Evolutionary conservation across 129 eudicot genomes (phyloP), one percentile per base, ranked within the genome.

Genomic region (Erigeron canadensis): DNA sequence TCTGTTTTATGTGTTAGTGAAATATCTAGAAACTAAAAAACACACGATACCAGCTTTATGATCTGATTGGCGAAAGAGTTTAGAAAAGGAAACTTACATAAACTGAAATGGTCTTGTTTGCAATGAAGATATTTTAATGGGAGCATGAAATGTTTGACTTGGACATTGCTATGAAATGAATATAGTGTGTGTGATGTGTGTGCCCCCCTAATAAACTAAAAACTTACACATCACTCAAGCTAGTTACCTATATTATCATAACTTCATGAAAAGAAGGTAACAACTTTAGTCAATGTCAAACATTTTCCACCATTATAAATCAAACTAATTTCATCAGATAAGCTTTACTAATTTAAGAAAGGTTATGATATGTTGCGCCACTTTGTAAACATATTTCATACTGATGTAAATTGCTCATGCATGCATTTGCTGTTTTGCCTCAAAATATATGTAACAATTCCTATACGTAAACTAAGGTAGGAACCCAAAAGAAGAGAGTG

Each of bases 81-180:
- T 72, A n/a, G 41, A 58, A 41, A 9, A 64, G 56, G 34, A 28
- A 28, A 2, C 22, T 37, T 69, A 48, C 11, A 10, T 3, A 28
- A 63, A 63, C 18, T 45, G 39, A 73, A 75, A 22, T 45, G 74
- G 69, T 67, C 21, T 13, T 48, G 39, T 59, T 64, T 62, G 70
- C 63, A 15, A 61, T 21, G 76, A 55, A 62, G 34, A 28, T 28
- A 28, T 28, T 28, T 28, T 57, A 7, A 56, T 61, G 50, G 66
- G 59, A 63, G 72, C 59, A 63, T 63, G 81, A 77, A 12, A 70
- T 70, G 22, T 77, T 77, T 77, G 81, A 77, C 81, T 51, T 60
- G 5, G 57, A 63, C 41, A 77, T 62, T 12, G 71, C 48, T 50
- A 53, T 44, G 28, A 17, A 70, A 70, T 44, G 66, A 62, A 77